These are phyloP conservation scores for Clitopilus passeckerianus DNA, from an alignment of 768 basidiomycete genomes.

Conservation along the genomic window DNA sequence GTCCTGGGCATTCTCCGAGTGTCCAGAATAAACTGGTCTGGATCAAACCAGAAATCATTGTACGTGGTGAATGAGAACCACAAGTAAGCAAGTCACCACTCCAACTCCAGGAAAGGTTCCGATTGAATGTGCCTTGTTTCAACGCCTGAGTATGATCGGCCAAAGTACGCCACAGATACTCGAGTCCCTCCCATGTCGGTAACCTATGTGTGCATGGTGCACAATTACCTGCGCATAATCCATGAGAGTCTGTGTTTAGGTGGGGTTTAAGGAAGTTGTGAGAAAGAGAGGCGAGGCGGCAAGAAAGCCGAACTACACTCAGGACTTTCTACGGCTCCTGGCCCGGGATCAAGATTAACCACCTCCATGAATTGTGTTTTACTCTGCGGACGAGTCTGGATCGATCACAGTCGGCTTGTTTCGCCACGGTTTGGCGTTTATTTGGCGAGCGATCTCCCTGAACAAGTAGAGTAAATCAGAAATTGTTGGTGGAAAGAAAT, in stretches of 20 bases:
- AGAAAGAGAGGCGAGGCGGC: neutral
- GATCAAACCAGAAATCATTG: neutral
- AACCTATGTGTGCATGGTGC: neutral
- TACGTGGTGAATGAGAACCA: neutral
- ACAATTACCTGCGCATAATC: neutral
- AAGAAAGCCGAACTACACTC: neutral
- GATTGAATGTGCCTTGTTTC: neutral
- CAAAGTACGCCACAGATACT: neutral
- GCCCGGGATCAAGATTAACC: neutral
- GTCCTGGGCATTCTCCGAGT: neutral
- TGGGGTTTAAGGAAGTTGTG: neutral
- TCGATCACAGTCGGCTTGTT: conserved; percentile 1
- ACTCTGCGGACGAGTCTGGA: neutral
- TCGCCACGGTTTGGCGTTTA: conserved; percentile 17
- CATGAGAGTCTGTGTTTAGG: neutral
- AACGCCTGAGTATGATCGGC: neutral
- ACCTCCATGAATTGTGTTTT: neutral
- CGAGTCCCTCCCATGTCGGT: neutral
- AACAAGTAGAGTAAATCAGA: neutral
- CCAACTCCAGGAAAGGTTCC: neutral
- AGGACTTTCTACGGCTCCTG: neutral
- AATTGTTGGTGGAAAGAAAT: neutral
- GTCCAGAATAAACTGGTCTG: neutral
- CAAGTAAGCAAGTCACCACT: neutral
- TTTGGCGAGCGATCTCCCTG: conserved; percentile 18